Evolutionary conservation across 2,329 filamentous ascomycete genomes (phyloP), one percentile per base, ranked within the genome.

Genomic region (Pleoardoris graminearum): DNA sequence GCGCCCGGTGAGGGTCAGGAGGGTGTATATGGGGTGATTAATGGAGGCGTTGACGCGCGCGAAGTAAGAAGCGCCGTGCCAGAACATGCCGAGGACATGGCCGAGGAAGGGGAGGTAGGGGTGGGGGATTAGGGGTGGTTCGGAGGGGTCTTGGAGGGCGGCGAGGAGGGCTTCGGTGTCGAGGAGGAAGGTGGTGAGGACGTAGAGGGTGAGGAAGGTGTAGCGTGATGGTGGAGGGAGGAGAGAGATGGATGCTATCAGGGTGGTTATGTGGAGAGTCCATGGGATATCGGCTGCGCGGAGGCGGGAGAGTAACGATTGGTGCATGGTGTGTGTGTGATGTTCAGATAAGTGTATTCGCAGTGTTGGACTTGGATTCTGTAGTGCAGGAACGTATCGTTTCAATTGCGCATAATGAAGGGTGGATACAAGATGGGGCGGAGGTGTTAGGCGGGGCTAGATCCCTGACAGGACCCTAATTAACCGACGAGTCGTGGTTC

Each of bases 31-130:
- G 4, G 59, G 65, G 39, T 60, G 47, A 7, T 59, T 42, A 4
- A 23, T 48, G 17, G 29, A 17, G 10, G 54, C 75, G 73, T 75
- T 73, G 6, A 79, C 50, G 14, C 65, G 69, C 14, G 62, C 52
- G 51, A 71, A 70, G 53, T 78, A 79, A 3, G 45, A 51, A 19
- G 57, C 54, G 7, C 65, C 63, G 21, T 63, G 35, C 36, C 45
- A 51, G 45, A 78, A 61, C 58, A 80, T 66, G 16, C 74, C 73
- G 10, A 80, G 51, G 16, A 79, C 66, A 53, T 80, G 78, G 2
- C 78, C 78, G 39, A 80, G 58, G 38, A 75, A 65, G 0, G 78
- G 78, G 41, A 80, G 68, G 16, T 46, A 65, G 1, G 73, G 66
- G 30, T 70, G 71, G 17, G 78, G 37, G 1, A 73, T 53, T 4